A percentile compares a stretch with the other conserved stretches of the same genome.
Conservation (phyloP, 352 stramenopile species). For the Phytophthora melonis region DNA sequence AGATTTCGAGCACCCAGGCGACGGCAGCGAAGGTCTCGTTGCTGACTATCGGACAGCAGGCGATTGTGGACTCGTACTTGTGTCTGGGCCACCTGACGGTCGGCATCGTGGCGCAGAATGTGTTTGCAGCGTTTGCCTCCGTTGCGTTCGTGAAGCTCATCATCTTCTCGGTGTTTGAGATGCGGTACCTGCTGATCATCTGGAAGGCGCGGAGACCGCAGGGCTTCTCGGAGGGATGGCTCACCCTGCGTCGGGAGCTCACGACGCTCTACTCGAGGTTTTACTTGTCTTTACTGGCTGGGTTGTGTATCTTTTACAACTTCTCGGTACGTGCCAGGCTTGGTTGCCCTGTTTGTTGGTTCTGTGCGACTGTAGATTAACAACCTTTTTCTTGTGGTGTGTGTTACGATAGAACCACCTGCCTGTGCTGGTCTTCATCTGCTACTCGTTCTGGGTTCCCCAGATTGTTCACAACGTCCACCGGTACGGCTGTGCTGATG, state of each 20-base stretch:
- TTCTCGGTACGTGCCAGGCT: slow-evolving; percentile 64
- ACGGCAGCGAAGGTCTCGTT: slow-evolving; percentile 85
- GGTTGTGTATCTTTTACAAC: slow-evolving; percentile 94
- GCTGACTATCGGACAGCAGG: slow-evolving; percentile 87
- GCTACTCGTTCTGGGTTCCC: slow-evolving; percentile 99
- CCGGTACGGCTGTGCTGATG: slow-evolving; percentile 47
- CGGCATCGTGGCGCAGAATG: slow-evolving; percentile 93
- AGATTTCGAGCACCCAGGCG: slow-evolving; percentile 87
- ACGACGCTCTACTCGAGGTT: slow-evolving; percentile 96
- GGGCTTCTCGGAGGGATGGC: slow-evolving; percentile 87
- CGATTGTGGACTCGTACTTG: slow-evolving; percentile 94
- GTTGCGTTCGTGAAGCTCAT: slow-evolving; percentile 98
- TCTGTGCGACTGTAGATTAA: slow-evolving; percentile 3
- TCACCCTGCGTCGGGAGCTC: slow-evolving; percentile 92
- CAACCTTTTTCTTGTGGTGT: slow-evolving; percentile 9
- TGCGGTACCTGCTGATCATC: slow-evolving; percentile 98
- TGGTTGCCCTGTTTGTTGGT: not conserved
- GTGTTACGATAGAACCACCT: slow-evolving; percentile 72
- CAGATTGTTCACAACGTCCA: slow-evolving; percentile 98
- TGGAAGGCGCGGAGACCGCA: slow-evolving; percentile 93
- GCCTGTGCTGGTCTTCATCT: slow-evolving; percentile 91
- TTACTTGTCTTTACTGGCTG: slow-evolving; percentile 93
- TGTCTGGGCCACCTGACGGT: slow-evolving; percentile 96
- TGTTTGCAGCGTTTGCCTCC: slow-evolving; percentile 96
- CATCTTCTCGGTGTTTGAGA: slow-evolving; percentile 99